phyloP scores from a whole-genome alignment of 2,329 filamentous ascomycete species.

The Diplodia scrobiculata region DNA sequence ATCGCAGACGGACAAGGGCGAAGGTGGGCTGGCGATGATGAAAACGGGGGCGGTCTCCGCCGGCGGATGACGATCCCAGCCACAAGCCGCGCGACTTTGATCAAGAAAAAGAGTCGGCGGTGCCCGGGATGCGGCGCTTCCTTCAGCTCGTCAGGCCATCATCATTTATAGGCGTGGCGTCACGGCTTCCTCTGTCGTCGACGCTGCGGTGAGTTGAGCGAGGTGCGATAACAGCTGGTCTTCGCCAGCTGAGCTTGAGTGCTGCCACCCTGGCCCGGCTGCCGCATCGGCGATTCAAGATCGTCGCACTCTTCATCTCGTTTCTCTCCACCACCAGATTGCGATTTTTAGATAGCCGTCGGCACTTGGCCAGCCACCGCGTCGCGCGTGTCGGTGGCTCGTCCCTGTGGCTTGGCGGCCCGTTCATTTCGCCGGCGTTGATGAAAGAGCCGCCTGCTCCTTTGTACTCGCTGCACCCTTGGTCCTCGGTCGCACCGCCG shows the following conservation, averaged over 20 bases:
- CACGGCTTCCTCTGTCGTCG: neutral
- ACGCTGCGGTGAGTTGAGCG: too few relatives aligned
- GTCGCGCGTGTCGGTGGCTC: constrained; percentile 17
- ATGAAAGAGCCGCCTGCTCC: neutral
- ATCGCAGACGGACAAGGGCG: neutral
- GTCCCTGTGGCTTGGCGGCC: constrained; percentile 16
- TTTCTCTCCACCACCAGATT: constrained; percentile 6
- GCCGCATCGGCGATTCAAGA: constrained; percentile 23
- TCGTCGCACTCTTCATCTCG: constrained; percentile 23
- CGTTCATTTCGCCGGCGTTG: neutral
- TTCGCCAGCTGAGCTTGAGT: neutral
- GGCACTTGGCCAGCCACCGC: neutral
- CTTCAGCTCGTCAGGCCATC: neutral
- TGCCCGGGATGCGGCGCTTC: constrained; percentile 1
- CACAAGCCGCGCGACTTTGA: constrained; percentile 7
- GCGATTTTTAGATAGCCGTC: neutral
- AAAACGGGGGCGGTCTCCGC: constrained; percentile 15
- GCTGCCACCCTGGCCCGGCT: neutral
- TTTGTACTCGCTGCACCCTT: constrained; percentile 1
- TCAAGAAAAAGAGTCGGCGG: neutral
- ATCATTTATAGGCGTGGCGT: neutral
- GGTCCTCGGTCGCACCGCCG: neutral
- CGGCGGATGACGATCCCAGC: constrained; percentile 17
- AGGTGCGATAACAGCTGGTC: too few relatives aligned
- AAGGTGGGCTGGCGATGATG: constrained; percentile 8